Evolutionary conservation across 2,329 filamentous ascomycete species (phyloP).

Genomic region (Coleophoma eucalyptorum): DNA sequence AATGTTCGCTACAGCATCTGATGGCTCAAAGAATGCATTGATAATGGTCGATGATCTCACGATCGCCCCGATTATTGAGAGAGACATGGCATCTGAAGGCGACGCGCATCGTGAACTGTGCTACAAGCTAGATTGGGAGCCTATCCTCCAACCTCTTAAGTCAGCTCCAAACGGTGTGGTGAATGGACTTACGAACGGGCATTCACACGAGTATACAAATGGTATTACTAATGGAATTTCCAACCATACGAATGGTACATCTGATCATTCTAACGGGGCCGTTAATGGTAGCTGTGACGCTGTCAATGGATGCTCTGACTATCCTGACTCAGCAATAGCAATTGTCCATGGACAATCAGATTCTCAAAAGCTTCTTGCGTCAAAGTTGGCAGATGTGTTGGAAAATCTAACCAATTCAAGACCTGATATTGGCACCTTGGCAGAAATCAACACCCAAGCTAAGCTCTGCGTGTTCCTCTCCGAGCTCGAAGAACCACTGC

Average conservation of each 20-base stretch:
- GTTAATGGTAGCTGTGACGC: background rate
- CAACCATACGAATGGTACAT: background rate
- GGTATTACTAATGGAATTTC: conserved; percentile 2
- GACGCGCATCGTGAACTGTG: conserved; percentile 37
- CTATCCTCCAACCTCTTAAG: conserved; percentile 15
- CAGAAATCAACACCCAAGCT: conserved; percentile 20
- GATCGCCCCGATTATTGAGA: conserved; percentile 38
- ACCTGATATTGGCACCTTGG: conserved; percentile 29
- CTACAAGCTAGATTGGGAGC: conserved; percentile 44
- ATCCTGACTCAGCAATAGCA: conserved; percentile 28
- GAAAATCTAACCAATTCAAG: conserved; percentile 29
- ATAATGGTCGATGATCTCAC: conserved; percentile 33
- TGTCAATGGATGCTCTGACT: conserved; percentile 25
- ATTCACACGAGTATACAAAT: background rate
- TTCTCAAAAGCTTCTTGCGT: conserved; percentile 27
- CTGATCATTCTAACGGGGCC: background rate
- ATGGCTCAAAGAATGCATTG: conserved; percentile 27
- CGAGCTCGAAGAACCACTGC: conserved; percentile 32
- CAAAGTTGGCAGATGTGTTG: conserved; percentile 29
- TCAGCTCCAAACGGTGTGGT: no score
- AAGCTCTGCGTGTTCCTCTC: conserved; percentile 42
- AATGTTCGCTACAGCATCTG: conserved; percentile 31
- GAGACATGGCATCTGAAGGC: conserved; percentile 21
- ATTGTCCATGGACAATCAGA: conserved; percentile 17
- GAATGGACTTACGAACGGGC: no score